phyloP scores from a whole-genome alignment of 768 basidiomycete species.

The Coprinopsis sp. region DNA sequence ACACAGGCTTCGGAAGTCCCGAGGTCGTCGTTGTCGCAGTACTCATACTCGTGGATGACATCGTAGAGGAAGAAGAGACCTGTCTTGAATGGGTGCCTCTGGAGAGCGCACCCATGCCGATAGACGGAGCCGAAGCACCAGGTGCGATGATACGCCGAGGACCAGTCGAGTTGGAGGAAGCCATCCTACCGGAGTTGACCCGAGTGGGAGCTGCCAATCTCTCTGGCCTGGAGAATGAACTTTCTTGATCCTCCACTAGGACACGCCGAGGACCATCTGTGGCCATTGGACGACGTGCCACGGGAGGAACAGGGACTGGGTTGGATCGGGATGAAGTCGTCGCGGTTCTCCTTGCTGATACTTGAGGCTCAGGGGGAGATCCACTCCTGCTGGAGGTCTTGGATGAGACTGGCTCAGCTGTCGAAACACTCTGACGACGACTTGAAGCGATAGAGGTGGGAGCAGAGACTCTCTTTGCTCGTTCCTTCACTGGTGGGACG shows the following conservation, averaged over 20 bases:
- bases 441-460: no score
- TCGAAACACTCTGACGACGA: no score
- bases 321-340: no score
- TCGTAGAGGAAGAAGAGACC: conserved; percentile 22
- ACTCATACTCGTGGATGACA: no score
- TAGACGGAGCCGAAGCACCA: no score
- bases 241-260: conserved; percentile 24
- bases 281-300: not conserved
- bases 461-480: no score
- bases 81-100: conserved; percentile 11
- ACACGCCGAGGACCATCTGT: conserved; percentile 26
- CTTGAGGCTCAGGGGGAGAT: no score
- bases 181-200: conserved; percentile 10
- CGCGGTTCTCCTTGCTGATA: no score
- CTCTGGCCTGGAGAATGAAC: no score
- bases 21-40: conserved; percentile 14
- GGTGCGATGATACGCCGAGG: conserved; percentile 32
- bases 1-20: conserved; percentile 25
- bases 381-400: no score
- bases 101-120: not conserved
- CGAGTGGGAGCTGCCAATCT: conserved; percentile 10
- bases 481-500: no score
- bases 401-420: no score
- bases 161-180: conserved; percentile 21
- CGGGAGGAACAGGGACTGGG: not conserved